These are phyloP conservation scores for Lyophyllum semitale DNA, from an alignment of 768 basidiomycete species.

Conservation along the genomic window DNA sequence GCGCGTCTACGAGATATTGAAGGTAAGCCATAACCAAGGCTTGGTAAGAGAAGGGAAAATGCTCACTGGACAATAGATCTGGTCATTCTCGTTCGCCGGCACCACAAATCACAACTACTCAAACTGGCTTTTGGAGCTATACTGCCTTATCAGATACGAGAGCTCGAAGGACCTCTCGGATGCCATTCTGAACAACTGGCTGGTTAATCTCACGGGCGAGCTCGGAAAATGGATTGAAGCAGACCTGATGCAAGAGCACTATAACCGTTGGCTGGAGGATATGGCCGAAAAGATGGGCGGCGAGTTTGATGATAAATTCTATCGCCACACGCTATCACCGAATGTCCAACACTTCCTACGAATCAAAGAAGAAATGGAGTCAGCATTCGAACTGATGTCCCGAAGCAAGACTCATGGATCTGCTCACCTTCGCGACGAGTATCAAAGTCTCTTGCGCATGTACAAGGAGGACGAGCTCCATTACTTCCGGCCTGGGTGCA, in stretches of 20 bases:
- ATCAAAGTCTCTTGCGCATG: slow-evolving; percentile 13
- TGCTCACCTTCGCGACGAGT: slow-evolving; percentile 17
- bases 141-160: slow-evolving; percentile 23
- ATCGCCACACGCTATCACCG: slow-evolving; percentile 22
- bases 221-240: slow-evolving; percentile 16
- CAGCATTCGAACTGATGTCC: slow-evolving; percentile 11
- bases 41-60: not conserved
- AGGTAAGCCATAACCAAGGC: slow-evolving; percentile 21
- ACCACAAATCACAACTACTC: slow-evolving; percentile 22
- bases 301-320: slow-evolving; percentile 21
- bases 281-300: slow-evolving; percentile 18
- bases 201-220: slow-evolving; percentile 18
- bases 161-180: slow-evolving; percentile 17
- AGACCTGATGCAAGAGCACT: slow-evolving; percentile 25
- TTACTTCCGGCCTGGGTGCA: slow-evolving; percentile 13
- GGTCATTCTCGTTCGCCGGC: slow-evolving; percentile 25
- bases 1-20: slow-evolving; percentile 25
- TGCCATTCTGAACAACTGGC: slow-evolving; percentile 18
- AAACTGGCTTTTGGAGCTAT: slow-evolving; percentile 24
- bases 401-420: slow-evolving; percentile 18
- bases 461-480: slow-evolving; percentile 22
- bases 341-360: slow-evolving; percentile 22
- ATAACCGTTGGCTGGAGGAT: slow-evolving; percentile 22
- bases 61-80: slow-evolving; percentile 11
- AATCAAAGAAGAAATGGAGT: slow-evolving; percentile 22